A percentile compares a stretch with the other conserved stretches of the same genome.
Conservation (phyloP, 1,284 basidiomycete genomes). For the Ceratobasidium sp. region DNA sequence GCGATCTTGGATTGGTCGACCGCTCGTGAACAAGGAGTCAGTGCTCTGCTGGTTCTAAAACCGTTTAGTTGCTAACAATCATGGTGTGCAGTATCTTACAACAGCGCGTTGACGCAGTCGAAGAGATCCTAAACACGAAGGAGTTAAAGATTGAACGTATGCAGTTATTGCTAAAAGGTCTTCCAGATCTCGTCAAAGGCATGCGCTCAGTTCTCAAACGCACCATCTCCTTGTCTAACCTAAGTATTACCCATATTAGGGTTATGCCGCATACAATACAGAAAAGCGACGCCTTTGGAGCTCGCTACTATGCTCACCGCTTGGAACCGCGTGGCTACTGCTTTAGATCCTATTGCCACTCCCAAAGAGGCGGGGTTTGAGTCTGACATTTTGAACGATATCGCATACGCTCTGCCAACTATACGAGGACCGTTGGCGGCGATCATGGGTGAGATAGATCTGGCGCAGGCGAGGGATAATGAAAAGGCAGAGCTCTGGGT, state of each 20-base stretch:
- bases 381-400: conserved; percentile 75
- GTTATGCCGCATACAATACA: conserved; percentile 33
- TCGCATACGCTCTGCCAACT: conserved; percentile 74
- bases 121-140: conserved; percentile 76
- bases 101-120: conserved; percentile 83
- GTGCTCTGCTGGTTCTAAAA: conserved; percentile 46
- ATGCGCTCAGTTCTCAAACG: conserved; percentile 90
- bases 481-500: conserved; percentile 79
- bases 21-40: conserved; percentile 79
- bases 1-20: conserved; percentile 87
- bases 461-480: conserved; percentile 74
- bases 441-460: conserved; percentile 69
- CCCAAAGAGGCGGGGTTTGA: conserved; percentile 66
- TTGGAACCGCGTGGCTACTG: conserved; percentile 75
- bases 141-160: conserved; percentile 66
- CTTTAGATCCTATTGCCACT: conserved; percentile 66
- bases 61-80: not conserved
- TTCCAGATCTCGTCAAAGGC: conserved; percentile 91
- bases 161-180: conserved; percentile 72
- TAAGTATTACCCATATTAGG: conserved; percentile 4
- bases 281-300: conserved; percentile 73
- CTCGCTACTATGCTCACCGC: conserved; percentile 80
- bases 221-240: conserved; percentile 64
- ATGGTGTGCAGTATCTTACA: conserved; percentile 67
- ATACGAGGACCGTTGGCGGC: conserved; percentile 66